Percentiles rank a stretch among this genome's conserved stretches.
phyloP scores from a whole-genome alignment of 2,329 filamentous ascomycete species.

The Cercospora sp. region DNA sequence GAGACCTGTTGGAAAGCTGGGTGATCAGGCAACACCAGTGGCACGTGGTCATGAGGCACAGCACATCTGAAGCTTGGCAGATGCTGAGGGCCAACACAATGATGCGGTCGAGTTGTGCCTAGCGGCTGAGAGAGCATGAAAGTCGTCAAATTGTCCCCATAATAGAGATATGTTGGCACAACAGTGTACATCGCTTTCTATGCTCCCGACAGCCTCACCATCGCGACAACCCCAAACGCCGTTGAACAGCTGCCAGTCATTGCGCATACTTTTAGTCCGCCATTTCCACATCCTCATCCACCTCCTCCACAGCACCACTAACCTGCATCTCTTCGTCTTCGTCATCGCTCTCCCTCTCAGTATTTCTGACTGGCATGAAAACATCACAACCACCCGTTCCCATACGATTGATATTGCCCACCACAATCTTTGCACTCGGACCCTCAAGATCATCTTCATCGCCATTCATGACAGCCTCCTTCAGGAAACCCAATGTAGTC shows the following conservation, averaged over 20 bases:
- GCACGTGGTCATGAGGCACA: too few species aligned
- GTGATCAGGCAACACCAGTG: too few species aligned
- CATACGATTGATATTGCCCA: conserved; percentile 76
- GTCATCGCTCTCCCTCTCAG: conserved; percentile 17
- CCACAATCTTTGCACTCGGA: conserved; percentile 84
- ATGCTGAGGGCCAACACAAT: too few species aligned
- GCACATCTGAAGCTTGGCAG: too few species aligned
- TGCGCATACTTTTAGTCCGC: conserved; percentile 10
- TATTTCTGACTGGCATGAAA: conserved; percentile 49
- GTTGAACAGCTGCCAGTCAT: background rate
- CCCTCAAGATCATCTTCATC: conserved; percentile 87
- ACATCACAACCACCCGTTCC: conserved; percentile 94
- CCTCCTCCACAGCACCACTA: conserved; percentile 9
- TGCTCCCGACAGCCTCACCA: background rate
- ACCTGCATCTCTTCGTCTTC: conserved; percentile 11
- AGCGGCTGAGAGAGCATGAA: background rate
- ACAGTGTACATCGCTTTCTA: background rate
- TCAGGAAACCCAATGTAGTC: conserved; percentile 90
- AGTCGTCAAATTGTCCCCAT: background rate
- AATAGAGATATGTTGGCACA: background rate
- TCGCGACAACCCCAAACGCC: background rate
- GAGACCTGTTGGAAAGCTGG: too few species aligned
- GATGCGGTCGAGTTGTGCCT: background rate
- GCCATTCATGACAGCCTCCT: conserved; percentile 84
- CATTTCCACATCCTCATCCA: conserved; percentile 30